Evolutionary conservation across 306 rosid genomes (phyloP), one percentile per base, ranked within the genome.

Genomic region (Quercus bicolor): DNA sequence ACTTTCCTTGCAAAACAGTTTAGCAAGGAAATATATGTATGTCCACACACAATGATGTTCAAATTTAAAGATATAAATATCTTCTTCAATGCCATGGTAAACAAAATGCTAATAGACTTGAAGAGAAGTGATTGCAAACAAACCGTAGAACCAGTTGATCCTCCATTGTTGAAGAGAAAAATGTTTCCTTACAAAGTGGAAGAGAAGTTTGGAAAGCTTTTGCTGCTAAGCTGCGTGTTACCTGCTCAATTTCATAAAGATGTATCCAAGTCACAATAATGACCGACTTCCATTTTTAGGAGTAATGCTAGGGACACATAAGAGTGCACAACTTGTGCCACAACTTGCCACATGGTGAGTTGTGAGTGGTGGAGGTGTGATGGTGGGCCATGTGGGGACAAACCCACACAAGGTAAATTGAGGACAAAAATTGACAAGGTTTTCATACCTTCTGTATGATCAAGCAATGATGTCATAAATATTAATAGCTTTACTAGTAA

Each of bases 151-250:
- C 97, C 4, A 82, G 79, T 78, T 78, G 91, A 86, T 91, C 97
- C 78, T 89, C 94, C 92, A 91, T 87, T 33, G 89, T 74, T 52
- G 83, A 75, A 31, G 97, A 94, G 88, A 94, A 94, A 86, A 94
- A 94, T 56, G 98, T 94, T 86, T 94, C 98, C 79, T 65, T 92
- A 80, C 98, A 94, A 79, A 91, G 95, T 51, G 94, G 80, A 73
- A 94, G 88, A 81, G 96, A 90, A 69, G 81, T 90, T 81, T 94
- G 97, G 77, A 94, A 94, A 69, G 87, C 97, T 85, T 94, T 94
- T 5, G 94, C 94, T 16, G 97, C 98, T 89, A 94, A 84, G 87
- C 98, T 94, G 68, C 83, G 82, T 19, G 98, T 94, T 65, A 94
- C 94, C 98, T 94, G 79, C 61, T 69, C 70, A 77, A 77, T 65